Evolutionary conservation across 2,329 filamentous ascomycete genomes (phyloP), one percentile per base, ranked within the genome.

Genomic region (Parastagonospora avenae): DNA sequence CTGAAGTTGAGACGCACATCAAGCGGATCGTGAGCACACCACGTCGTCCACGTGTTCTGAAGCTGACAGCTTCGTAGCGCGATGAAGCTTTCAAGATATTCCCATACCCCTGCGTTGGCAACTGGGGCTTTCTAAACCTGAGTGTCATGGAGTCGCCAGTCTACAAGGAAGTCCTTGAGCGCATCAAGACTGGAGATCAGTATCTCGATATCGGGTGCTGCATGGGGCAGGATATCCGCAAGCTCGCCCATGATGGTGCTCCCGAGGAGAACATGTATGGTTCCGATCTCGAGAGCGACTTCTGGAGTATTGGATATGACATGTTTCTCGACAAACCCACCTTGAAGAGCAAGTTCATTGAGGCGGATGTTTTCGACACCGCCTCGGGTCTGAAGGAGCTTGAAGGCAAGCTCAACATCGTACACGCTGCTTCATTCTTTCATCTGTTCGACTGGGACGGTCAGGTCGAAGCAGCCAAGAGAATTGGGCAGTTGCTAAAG

Each of bases 301-400:
- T 87, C 58, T 76, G 85, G 57, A 76, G 83, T 14, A 71, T 83
- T 14, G 84, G 84, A 15, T 85, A 71, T 48, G 64, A 72, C 10
- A 50, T 75, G 29, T 75, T 75, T 49, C 55, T 60, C 4, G 73
- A 75, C 57, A 63, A 62, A 38, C 57, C 70, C 3, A 75, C 53
- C 16, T 65, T 85, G 9, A 76, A 74, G 29, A 77, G 77, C 1
- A 75, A 72, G 1, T 85, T 85, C 58, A 74, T 86, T 33, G 64
- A 77, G 2, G 82, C 80, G 15, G 79, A 85, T 52, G 68, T 84
- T 30, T 64, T 73, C 30, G 63, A 70, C 31, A 29, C 57, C 6
- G 51, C 66, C 10, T 70, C 69, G 1, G 55, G 54, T 7, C 52
- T 78, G 29, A 66, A 64, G 11, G 47, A 71, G 33, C 53, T 79